A percentile compares a stretch with the other conserved stretches of the same genome.
Conservation (phyloP, 2,329 filamentous ascomycete species). For the Fusarium hostae region DNA sequence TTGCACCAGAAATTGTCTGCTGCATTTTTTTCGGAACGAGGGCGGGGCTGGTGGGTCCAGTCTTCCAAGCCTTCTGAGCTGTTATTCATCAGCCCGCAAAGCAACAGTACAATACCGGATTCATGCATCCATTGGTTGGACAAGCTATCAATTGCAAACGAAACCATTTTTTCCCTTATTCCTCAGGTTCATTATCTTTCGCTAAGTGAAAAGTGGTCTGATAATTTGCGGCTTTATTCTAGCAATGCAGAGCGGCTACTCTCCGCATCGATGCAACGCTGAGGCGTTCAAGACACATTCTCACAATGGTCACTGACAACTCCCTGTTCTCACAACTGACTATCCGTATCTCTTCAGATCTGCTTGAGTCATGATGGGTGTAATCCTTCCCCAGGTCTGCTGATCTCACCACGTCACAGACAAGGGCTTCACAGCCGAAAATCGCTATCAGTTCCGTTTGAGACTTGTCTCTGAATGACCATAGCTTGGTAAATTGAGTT, state of each 20-base stretch:
- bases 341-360: not conserved
- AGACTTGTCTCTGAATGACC: not conserved
- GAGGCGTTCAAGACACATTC: not conserved
- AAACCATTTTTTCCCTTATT: constrained; percentile 1
- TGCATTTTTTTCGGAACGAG: not conserved
- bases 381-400: not conserved
- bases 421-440: not conserved
- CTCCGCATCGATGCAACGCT: not conserved
- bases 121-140: not conserved
- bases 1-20: not conserved
- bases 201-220: constrained; percentile 12
- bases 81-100: not conserved
- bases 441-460: not conserved
- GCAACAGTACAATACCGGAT: not conserved
- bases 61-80: not conserved
- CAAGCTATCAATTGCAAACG: not conserved
- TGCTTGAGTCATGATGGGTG: constrained; percentile 16
- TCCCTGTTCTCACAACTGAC: not conserved
- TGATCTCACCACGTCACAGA: constrained; percentile 1
- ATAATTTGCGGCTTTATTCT: constrained; percentile 7
- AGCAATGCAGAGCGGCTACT: not conserved
- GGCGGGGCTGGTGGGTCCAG: not conserved
- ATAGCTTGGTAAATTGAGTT: not conserved
- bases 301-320: not conserved
- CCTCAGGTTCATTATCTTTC: constrained; percentile 1